phyloP scores from a whole-genome alignment of 2,329 filamentous ascomycete genomes.

The Stagonosporopsis vannaccii region DNA sequence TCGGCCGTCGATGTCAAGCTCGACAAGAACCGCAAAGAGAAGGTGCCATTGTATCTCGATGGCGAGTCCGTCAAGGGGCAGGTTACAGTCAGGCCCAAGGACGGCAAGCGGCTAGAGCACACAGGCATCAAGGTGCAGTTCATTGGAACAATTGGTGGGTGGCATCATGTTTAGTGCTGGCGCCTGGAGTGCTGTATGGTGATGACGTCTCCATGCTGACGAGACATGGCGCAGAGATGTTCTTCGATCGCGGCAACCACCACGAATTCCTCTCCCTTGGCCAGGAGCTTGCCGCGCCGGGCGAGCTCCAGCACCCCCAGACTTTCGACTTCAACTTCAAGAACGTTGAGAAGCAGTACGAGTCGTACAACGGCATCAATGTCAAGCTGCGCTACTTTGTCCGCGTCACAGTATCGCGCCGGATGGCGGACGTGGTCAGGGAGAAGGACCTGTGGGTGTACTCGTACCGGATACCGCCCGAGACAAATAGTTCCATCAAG shows the following conservation, averaged over 20 bases:
- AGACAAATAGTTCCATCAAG: conserved; percentile 98
- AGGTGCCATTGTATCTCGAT: conserved; percentile 96
- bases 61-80: conserved; percentile 97
- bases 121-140: conserved; percentile 99
- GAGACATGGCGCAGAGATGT: conserved; percentile 76
- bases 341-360: conserved; percentile 99
- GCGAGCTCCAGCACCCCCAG: conserved; percentile 97
- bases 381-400: conserved; percentile 99
- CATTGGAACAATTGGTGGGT: conserved; percentile 93
- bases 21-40: conserved; percentile 96
- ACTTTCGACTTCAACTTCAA: conserved; percentile 99
- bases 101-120: conserved; percentile 97
- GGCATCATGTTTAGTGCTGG: background rate
- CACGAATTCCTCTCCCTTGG: conserved; percentile 98
- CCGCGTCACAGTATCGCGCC: conserved; percentile 91
- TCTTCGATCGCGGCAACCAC: conserved; percentile 98
- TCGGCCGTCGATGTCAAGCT: conserved; percentile 97
- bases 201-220: conserved; percentile 18
- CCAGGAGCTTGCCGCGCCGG: conserved; percentile 94
- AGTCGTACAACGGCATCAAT: conserved; percentile 99
- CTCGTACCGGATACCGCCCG: conserved; percentile 95
- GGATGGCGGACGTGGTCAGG: conserved; percentile 97
- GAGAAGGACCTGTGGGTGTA: conserved; percentile 99
- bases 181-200: background rate
- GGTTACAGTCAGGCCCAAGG: conserved; percentile 94